These are phyloP conservation scores for Russula abietina DNA, from an alignment of 768 basidiomycete genomes.

Conservation along the genomic window DNA sequence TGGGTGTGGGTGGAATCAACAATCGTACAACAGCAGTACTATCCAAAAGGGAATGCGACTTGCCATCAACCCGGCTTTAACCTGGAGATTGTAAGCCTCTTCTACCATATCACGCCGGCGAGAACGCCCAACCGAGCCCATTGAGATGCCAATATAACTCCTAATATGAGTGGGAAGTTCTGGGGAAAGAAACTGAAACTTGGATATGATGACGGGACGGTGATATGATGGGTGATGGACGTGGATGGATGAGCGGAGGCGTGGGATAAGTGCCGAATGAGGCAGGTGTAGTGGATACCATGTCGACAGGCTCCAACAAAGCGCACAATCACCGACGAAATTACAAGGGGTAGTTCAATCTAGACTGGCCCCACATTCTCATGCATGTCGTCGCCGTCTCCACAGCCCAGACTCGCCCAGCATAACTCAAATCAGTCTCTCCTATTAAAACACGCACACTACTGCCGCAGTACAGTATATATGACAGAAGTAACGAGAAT, in stretches of 20 bases:
- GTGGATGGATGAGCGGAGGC: no score
- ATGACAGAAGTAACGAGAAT: constrained; percentile 1
- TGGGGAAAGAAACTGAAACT: background rate
- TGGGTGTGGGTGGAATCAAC: no score
- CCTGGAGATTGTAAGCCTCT: constrained; percentile 52
- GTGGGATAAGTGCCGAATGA: constrained; percentile 20
- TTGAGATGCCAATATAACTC: no score
- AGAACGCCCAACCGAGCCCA: constrained; percentile 26
- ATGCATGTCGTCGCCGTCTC: constrained; percentile 40
- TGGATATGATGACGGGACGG: no score
- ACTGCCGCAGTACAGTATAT: background rate
- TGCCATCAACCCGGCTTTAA: constrained; percentile 41
- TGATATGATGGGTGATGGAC: no score
- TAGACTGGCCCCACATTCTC: constrained; percentile 28
- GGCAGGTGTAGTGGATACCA: constrained; percentile 15
- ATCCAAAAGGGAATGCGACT: constrained; percentile 2
- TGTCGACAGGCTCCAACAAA: background rate
- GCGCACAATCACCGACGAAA: constrained; percentile 29
- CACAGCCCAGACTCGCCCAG: constrained; percentile 33
- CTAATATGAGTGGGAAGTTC: background rate
- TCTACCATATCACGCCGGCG: constrained; percentile 51
- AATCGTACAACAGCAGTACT: no score
- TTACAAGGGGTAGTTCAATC: constrained; percentile 27
- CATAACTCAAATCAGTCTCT: constrained; percentile 35
- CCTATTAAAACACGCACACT: constrained; percentile 27